phyloP scores from a whole-genome alignment of 2,329 filamentous ascomycete species.

The Colletotrichum sp. region DNA sequence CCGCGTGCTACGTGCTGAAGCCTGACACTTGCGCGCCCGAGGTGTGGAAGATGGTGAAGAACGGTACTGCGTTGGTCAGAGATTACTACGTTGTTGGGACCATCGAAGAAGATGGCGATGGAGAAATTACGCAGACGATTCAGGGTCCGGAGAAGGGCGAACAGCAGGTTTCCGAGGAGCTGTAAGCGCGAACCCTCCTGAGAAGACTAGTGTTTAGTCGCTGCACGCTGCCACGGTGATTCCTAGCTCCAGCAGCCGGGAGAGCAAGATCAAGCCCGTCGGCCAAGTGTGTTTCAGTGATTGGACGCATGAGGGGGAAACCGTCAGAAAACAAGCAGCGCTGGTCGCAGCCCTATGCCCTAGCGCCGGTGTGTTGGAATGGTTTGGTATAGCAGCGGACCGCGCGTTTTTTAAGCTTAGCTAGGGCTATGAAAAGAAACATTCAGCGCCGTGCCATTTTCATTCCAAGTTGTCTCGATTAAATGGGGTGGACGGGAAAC shows the following conservation, averaged over 20 bases:
- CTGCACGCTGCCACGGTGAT: neutral
- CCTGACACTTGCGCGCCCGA: slow-evolving; percentile 61
- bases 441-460: neutral
- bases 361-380: slow-evolving; percentile 2
- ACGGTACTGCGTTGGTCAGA: slow-evolving; percentile 55
- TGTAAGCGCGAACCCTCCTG: neutral
- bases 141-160: neutral
- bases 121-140: neutral
- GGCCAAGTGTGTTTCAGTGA: slow-evolving; percentile 11
- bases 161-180: neutral
- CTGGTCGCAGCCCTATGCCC: neutral
- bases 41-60: slow-evolving; percentile 54
- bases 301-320: neutral
- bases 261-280: neutral
- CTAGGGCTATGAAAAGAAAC: neutral
- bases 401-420: slow-evolving; percentile 1
- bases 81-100: slow-evolving; percentile 34
- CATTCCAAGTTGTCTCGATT: neutral
- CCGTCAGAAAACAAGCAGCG: slow-evolving; percentile 4
- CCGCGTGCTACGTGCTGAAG: slow-evolving; percentile 64
- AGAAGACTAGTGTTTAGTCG: neutral
- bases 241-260: neutral
- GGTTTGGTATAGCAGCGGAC: neutral
- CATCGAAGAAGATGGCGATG: slow-evolving; percentile 1
- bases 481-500: neutral